Percentiles rank a stretch among this genome's conserved stretches.
These are phyloP conservation scores for Leccinum imitatum DNA, from an alignment of 768 basidiomycete species.

Conservation along the genomic window DNA sequence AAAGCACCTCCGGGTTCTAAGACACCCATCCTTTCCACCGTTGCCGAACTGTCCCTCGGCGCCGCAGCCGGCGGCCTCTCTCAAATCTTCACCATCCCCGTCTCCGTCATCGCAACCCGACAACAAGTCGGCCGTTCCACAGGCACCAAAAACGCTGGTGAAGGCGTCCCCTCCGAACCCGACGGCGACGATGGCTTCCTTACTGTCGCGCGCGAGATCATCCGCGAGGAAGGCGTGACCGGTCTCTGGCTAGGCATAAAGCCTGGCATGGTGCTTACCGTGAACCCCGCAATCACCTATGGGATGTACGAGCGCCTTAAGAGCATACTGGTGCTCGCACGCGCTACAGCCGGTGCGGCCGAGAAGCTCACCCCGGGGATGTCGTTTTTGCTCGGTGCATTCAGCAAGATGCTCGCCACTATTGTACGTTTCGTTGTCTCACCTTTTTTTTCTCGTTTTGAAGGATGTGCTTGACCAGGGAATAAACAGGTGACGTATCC, in stretches of 20 bases:
- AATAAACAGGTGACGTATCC: conserved; percentile 80
- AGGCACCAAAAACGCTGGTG: neutral
- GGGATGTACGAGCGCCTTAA: conserved; percentile 94
- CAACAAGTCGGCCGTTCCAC: conserved; percentile 78
- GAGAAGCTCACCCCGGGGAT: conserved; percentile 74
- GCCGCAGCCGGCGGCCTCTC: conserved; percentile 92
- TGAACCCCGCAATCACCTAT: conserved; percentile 98
- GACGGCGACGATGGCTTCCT: conserved; percentile 68
- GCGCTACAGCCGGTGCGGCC: conserved; percentile 40
- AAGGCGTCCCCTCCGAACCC: neutral
- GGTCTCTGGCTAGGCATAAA: conserved; percentile 94
- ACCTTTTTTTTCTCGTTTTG: neutral
- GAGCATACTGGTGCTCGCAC: conserved; percentile 59
- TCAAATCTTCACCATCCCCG: conserved; percentile 98
- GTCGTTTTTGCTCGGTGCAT: conserved; percentile 84
- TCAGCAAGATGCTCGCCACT: conserved; percentile 94
- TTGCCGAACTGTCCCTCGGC: conserved; percentile 82
- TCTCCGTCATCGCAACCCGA: conserved; percentile 94
- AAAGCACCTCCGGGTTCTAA: conserved; percentile 62
- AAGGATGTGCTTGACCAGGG: neutral
- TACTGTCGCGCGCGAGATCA: conserved; percentile 78
- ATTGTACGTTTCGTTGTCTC: conserved; percentile 52
- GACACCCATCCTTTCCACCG: conserved; percentile 63
- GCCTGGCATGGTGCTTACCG: conserved; percentile 91
- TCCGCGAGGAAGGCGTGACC: conserved; percentile 82